Evolutionary conservation across 1,284 basidiomycete species (phyloP), one percentile per base, ranked within the genome.

Genomic region (Marasmius tenuissimus): DNA sequence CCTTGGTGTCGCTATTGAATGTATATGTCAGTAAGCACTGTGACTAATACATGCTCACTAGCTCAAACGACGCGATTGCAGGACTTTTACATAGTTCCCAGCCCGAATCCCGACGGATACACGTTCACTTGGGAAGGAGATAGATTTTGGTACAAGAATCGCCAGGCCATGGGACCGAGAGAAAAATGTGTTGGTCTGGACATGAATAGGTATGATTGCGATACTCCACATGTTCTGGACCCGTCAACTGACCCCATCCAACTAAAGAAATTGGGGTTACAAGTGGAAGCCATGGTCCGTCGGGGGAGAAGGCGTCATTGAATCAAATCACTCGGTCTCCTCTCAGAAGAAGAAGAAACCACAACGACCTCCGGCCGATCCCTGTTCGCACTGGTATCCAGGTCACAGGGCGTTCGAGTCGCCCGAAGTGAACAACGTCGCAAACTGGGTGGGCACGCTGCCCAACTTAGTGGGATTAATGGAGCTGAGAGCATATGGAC

Each of bases 101-200:
- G 86, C 0, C 85, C 92, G 5, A 96, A 96, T 69, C 92, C 92
- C 6, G 94, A 96, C 68, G 94, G 94, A 0, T 94, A 94, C 69
- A 82, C 78, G 1, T 91, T 88, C 70, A 88, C 84, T 33, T 86
- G 85, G 85, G 82, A 86, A 58, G 74, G 71, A 22, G 87, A 92
- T 62, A 83, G 93, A 1, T 84, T 91, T 67, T 96, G 93, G 93
- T 85, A 91, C 71, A 95, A 96, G 79, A 95, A 92, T 68, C 81
- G 93, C 2, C 89, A 92, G 69, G 70, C 76, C 5, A 67, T 84
- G 22, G 81, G 80, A 4, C 75, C 78, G 35, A 75, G 78, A 47
- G 79, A 77, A 66, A 75, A 75, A 59, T 92, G 87, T 68, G 68
- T 83, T 54, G 93, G 93, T 0, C 76, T 96, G 50, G 94, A 96